A percentile compares a stretch with the other conserved stretches of the same genome.
phyloP scores from a whole-genome alignment of 345 rosid genomes.

The Eucalyptus dawsonii region DNA sequence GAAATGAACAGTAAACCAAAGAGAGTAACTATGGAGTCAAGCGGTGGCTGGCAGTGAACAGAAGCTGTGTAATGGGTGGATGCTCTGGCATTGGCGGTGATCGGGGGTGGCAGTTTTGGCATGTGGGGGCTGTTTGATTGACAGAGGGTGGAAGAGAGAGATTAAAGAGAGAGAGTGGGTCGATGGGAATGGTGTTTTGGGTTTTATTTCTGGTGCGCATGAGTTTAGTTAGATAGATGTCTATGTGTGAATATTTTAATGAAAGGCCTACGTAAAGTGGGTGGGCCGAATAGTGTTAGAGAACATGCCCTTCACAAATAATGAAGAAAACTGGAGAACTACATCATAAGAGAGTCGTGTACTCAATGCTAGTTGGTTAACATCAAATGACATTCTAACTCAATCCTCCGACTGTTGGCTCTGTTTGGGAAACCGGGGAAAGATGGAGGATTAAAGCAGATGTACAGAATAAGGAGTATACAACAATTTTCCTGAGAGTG shows the following conservation, averaged over 20 bases:
- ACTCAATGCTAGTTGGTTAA: neutral
- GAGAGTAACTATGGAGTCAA: neutral
- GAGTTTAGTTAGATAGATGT: neutral
- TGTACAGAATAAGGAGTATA: neutral
- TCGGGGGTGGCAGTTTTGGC: neutral
- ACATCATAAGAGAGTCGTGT: neutral
- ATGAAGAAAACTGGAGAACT: neutral
- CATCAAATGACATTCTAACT: neutral
- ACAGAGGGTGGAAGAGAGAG: neutral
- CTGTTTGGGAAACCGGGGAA: neutral
- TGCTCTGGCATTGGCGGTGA: neutral
- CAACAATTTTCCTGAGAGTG: neutral
- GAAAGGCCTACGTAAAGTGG: rapidly evolving
- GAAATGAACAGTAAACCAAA: neutral
- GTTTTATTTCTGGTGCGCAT: neutral
- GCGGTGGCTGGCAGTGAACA: neutral
- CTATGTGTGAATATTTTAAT: neutral
- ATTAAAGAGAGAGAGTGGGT: neutral
- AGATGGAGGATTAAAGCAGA: neutral
- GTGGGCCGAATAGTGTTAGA: neutral
- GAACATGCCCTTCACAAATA: neutral
- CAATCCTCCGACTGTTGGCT: neutral
- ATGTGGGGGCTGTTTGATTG: neutral
- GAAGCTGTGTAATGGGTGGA: neutral
- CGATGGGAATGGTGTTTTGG: neutral